phyloP scores from a whole-genome alignment of 805 yeast genomes.

The Cyberlindnera galapagoensis region DNA sequence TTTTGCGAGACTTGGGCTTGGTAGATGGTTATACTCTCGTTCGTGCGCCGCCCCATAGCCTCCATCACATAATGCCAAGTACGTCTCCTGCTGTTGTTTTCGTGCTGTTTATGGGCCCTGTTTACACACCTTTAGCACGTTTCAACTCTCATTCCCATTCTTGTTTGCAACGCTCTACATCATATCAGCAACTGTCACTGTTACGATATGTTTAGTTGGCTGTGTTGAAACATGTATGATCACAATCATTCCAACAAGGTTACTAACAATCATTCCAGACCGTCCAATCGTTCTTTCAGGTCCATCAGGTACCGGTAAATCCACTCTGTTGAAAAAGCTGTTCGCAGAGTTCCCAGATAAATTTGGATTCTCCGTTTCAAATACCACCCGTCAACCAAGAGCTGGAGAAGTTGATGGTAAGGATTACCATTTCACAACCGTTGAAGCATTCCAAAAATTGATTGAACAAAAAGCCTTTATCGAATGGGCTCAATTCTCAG shows the following conservation, averaged over 20 bases:
- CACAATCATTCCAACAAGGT: not conserved
- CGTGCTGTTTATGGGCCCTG: no score
- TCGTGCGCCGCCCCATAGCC: no score
- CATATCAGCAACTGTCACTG: no score
- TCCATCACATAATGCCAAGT: no score
- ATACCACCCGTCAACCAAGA: conserved; percentile 90
- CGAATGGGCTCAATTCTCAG: conserved; percentile 98
- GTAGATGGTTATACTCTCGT: no score
- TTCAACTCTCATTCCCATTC: no score
- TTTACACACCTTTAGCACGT: no score
- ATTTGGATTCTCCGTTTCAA: conserved; percentile 92
- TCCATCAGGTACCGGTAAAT: conserved; percentile 94
- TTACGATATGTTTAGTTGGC: no score
- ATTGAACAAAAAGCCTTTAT: conserved; percentile 74
- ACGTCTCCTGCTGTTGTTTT: no score
- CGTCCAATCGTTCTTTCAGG: conserved; percentile 96
- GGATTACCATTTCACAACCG: conserved; percentile 83
- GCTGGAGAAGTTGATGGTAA: conserved; percentile 84
- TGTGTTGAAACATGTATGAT: not conserved
- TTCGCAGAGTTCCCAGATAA: conserved; percentile 84
- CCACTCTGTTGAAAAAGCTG: conserved; percentile 83
- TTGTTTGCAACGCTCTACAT: no score
- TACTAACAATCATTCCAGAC: conserved; percentile 27
- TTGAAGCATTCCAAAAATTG: conserved; percentile 70
- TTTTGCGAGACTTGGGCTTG: no score